phyloP scores from a whole-genome alignment of 352 stramenopile species.

The Pythium monospermum region DNA sequence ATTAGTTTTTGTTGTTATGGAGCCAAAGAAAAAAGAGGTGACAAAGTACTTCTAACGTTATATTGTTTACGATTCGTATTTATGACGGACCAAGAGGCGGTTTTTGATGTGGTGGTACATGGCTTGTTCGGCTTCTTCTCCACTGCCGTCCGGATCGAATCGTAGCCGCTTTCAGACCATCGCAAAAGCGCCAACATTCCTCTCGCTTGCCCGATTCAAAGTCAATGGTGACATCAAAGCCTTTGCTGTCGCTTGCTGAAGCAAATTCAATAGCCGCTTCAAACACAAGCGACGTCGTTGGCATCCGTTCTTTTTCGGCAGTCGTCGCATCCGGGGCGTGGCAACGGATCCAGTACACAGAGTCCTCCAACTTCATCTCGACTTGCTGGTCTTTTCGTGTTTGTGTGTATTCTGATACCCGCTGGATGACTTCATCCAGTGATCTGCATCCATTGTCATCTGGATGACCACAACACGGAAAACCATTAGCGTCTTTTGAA shows the following conservation, averaged over 20 bases:
- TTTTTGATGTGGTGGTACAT: no score
- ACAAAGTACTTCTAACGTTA: not conserved
- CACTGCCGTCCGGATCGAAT: slow-evolving; percentile 59
- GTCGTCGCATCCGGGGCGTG: no score
- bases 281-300: not conserved
- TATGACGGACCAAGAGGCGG: no score
- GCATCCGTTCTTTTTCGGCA: not conserved
- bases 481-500: no score
- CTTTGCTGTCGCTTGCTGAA: slow-evolving; percentile 6
- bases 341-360: not conserved
- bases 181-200: slow-evolving; percentile 56
- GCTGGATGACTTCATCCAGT: slow-evolving; percentile 32
- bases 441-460: slow-evolving; percentile 33
- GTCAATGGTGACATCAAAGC: slow-evolving; percentile 27
- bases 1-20: not conserved
- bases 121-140: slow-evolving; percentile 35
- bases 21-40: no score
- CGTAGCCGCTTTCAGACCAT: slow-evolving; percentile 55
- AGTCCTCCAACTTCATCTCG: not conserved
- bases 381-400: not conserved
- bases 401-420: slow-evolving; percentile 26
- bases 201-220: slow-evolving; percentile 53
- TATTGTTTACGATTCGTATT: not conserved
- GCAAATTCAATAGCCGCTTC: slow-evolving; percentile 12
- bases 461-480: no score